These are phyloP conservation scores for Candida berthetii DNA, from an alignment of 805 yeast genomes.

Conservation along the genomic window DNA sequence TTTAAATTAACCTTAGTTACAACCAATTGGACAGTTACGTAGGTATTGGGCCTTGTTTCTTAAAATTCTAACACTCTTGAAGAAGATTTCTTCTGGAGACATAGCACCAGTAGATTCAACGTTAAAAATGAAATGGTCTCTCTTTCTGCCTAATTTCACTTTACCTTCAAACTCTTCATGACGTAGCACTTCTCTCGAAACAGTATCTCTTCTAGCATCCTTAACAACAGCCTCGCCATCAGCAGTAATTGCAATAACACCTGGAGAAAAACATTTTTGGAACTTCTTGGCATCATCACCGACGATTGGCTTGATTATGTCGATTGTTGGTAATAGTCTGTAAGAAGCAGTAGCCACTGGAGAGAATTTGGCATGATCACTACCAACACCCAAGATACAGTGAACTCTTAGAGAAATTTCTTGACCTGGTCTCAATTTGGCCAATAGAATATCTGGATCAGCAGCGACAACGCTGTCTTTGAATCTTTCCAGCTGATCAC, in stretches of 20 bases:
- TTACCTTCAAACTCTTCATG: conserved; percentile 87
- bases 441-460: conserved; percentile 85
- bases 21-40: conserved; percentile 72
- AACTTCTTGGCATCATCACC: conserved; percentile 77
- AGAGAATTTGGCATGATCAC: conserved; percentile 96
- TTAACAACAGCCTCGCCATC: conserved; percentile 70
- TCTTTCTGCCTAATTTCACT: conserved; percentile 84
- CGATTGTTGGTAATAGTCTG: conserved; percentile 83
- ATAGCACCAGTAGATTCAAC: conserved; percentile 96
- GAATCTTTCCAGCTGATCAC: conserved; percentile 71
- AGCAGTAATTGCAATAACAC: conserved; percentile 74
- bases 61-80: conserved; percentile 81
- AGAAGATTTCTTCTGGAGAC: conserved; percentile 94
- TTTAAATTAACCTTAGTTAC: conserved; percentile 11
- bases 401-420: conserved; percentile 88
- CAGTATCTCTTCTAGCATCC: conserved; percentile 94
- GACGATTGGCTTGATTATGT: conserved; percentile 63
- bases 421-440: conserved; percentile 95
- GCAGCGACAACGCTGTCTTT: conserved; percentile 69
- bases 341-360: conserved; percentile 97
- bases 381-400: conserved; percentile 85
- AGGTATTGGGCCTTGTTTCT: conserved; percentile 79
- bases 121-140: conserved; percentile 91
- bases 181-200: conserved; percentile 91
- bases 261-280: conserved; percentile 87